Evolutionary conservation across 2,329 filamentous ascomycete species (phyloP).

Genomic region (Scedosporium dehoogii): DNA sequence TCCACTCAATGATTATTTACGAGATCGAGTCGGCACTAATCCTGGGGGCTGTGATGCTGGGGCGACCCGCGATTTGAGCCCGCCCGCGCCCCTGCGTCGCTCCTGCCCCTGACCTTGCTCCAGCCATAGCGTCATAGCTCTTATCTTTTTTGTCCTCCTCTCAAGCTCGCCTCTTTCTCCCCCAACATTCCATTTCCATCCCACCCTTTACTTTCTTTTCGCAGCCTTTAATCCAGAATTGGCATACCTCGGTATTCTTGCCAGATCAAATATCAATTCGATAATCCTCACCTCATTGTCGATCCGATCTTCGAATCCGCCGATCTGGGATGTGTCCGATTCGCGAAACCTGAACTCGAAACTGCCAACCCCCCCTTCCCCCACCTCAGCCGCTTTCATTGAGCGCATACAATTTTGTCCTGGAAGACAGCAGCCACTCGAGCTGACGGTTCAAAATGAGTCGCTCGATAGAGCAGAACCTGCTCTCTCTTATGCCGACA

Average conservation of each 20-base stretch:
- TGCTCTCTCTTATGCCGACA: constrained; percentile 66
- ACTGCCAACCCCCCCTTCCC: neutral
- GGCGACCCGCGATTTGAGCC: neutral
- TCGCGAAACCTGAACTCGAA: neutral
- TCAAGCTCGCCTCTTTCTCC: too few species aligned
- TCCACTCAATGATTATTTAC: neutral
- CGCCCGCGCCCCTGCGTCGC: too few species aligned
- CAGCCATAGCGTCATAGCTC: neutral
- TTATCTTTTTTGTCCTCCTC: neutral
- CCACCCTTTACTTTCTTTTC: too few species aligned
- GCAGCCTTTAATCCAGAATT: too few species aligned
- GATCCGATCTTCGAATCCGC: neutral
- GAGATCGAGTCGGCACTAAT: too few species aligned
- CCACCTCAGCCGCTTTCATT: neutral
- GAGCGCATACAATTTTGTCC: neutral
- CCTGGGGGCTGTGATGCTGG: neutral
- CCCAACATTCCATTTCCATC: too few species aligned
- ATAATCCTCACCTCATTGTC: neutral
- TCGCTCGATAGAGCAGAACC: constrained; percentile 60
- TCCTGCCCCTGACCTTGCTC: neutral
- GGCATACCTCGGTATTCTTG: neutral
- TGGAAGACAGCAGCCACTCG: too few species aligned
- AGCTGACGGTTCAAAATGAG: constrained; percentile 46
- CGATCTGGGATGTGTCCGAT: neutral
- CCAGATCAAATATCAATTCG: neutral